Evolutionary conservation across 148 eudicot species (phyloP), one percentile per base, ranked within the genome.

Genomic region (Talinum fruticosum): DNA sequence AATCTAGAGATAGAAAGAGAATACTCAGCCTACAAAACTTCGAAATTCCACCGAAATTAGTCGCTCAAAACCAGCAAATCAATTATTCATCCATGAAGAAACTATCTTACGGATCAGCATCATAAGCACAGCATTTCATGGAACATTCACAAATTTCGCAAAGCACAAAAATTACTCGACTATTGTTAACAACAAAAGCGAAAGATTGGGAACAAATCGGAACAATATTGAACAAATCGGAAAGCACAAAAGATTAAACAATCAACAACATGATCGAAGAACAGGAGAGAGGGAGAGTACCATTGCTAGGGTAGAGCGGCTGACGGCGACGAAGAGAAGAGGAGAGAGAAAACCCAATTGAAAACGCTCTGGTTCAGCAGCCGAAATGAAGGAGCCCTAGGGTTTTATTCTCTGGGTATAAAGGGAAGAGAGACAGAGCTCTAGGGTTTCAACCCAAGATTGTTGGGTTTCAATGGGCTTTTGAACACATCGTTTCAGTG

Each of bases 201-300:
- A 3, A 38, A 38, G 5, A 38, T 38, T 10, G 44, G 8, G 8
- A 38, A 1, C 8, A 73, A n/a, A 23, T 54, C 47, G 34, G 47
- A 73, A 33, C 13, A 8, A 10, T 32, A 32, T 0, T 18, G 38
- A 33, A 57, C 3, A 54, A 73, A 21, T 23, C 35, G 0, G 54
- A 23, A 0, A 15, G 16, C 16, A 15, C 19, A 51, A 2, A 51
- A 1, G 57, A 51, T 3, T 51, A 18, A 10, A 14, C 66, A 36
- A 68, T 8, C 2, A 34, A 32, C 10, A 75, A 4, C 1, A 30
- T 10, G 41, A 44, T 44, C 1, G 13, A 75, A 21, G 24, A 41
- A 24, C 5, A 8, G 2, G 45, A 71, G 47, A 44, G 30, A 44
- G 71, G 41, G 72, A 44, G 24, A 54, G 77, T 82, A 82, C 84